Evolutionary conservation across 495 filamentous ascomycete genomes (phyloP), one percentile per base, ranked within the genome.

Genomic region (Aspergillus bertholletiae): DNA sequence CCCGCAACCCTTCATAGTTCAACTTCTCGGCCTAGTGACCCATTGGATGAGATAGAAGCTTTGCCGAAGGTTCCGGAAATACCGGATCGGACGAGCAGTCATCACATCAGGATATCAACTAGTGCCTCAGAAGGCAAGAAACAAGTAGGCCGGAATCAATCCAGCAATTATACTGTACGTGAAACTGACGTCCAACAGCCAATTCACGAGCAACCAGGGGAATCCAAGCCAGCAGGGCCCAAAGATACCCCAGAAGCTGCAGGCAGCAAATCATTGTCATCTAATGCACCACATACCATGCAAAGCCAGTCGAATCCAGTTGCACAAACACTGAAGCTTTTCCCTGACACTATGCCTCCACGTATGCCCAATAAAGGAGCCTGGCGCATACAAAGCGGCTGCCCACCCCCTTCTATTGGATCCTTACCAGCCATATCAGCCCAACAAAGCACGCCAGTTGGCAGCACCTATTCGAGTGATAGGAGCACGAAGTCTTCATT

Each of bases 341-440:
- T 75, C 51, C 73, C 73, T 24, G 64, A 71, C 49, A 60, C 71
- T 4, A 57, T 64, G 37, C 64, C 71, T 7, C 64, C 70, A n/a
- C 69, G 69, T 11, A 55, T 64, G 7, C 69, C 71, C 4, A 73
- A 67, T 41, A 69, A 57, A 32, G 61, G 50, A 21, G 65, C 66
- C 7, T 59, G 59, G 56, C 62, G 69, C 28, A 53, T 67, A n/a
- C 69, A 69, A 7, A 51, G 34, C 20, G 34, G 27, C 22, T 55
- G 55, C 27, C 49, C 49, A 39, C 46, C 46, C 51, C 23, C 45
- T 55, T 34, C 51, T 59, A 7, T 21, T 44, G 3, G 23, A 30
- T 17, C 50, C 58, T 7, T 37, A 37, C 34, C 34, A n/a, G 3
- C 2, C 34, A n/a, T 5, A 12, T 15, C 34, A 37, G 34, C 13